These are phyloP conservation scores for Entamoeba moshkovskii DNA, from an alignment of 208 protist genomes.

Conservation along the genomic window DNA sequence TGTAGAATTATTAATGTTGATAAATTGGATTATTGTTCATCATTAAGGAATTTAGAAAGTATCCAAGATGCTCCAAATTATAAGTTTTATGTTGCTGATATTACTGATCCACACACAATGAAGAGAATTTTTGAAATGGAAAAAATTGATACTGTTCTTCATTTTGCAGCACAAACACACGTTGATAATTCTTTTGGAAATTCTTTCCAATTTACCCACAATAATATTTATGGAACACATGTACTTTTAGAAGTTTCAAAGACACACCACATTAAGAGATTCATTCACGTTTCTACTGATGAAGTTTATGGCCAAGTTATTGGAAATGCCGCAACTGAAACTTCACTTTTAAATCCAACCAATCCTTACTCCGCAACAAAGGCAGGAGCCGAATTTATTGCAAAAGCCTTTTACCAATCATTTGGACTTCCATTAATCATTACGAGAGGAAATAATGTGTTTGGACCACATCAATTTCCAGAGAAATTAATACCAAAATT, in stretches of 20 bases:
- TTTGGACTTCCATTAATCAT: slow-evolving; percentile 74
- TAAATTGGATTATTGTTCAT: slow-evolving; percentile 68
- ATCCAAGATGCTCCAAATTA: slow-evolving; percentile 46
- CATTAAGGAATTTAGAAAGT: slow-evolving; percentile 41
- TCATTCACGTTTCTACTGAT: slow-evolving; percentile 77
- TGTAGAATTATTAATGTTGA: slow-evolving; percentile 60
- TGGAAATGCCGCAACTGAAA: slow-evolving; percentile 26
- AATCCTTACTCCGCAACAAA: slow-evolving; percentile 77
- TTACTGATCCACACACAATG: slow-evolving; percentile 48
- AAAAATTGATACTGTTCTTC: slow-evolving; percentile 68
- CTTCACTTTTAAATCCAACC: slow-evolving; percentile 61
- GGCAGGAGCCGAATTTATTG: slow-evolving; percentile 51
- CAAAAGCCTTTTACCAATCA: slow-evolving; percentile 57
- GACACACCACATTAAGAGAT: slow-evolving; percentile 52
- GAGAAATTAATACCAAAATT: slow-evolving; percentile 69
- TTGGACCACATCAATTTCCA: slow-evolving; percentile 63
- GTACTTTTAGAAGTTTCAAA: slow-evolving; percentile 59
- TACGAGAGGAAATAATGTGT: slow-evolving; percentile 76
- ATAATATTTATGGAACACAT: slow-evolving; percentile 77
- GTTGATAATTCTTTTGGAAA: slow-evolving; percentile 70
- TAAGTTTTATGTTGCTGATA: slow-evolving; percentile 60
- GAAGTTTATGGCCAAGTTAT: slow-evolving; percentile 73
- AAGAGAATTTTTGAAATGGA: slow-evolving; percentile 48
- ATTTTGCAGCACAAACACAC: slow-evolving; percentile 77
- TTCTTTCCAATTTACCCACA: slow-evolving; percentile 67